Conservation (phyloP, 768 basidiomycete genomes). For the Exidia glandulosa region DNA sequence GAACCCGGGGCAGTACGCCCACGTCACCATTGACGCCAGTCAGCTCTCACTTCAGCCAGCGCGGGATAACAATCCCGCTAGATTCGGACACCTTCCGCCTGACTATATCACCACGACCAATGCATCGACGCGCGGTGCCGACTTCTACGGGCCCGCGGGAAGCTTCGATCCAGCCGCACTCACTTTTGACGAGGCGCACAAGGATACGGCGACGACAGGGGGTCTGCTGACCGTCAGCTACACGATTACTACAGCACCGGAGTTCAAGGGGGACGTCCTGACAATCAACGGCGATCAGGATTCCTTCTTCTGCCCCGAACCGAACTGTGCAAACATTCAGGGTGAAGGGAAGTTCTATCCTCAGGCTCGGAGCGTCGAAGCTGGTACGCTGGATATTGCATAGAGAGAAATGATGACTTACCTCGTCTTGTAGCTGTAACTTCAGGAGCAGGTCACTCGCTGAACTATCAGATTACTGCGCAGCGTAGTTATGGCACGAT, state of each 20-base stretch:
- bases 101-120: background rate
- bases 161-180: background rate
- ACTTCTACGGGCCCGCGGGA: background rate
- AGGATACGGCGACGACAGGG: background rate
- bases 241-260: background rate
- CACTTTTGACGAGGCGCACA: background rate
- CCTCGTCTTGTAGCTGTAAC: background rate
- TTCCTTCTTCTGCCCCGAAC: background rate
- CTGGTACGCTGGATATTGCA: background rate
- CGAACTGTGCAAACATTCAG: background rate
- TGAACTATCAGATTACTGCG: background rate
- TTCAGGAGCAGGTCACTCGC: background rate
- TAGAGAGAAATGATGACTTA: background rate
- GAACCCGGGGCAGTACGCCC: background rate
- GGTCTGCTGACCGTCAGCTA: background rate
- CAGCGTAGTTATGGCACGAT: background rate
- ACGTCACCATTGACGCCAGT: background rate
- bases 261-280: background rate
- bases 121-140: background rate
- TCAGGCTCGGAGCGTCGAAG: background rate
- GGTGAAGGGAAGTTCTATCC: background rate
- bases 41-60: background rate
- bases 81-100: background rate
- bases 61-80: background rate
- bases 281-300: background rate